Percentiles rank a stretch among this genome's conserved stretches.
phyloP scores from a whole-genome alignment of 2,329 filamentous ascomycete genomes.

The Aaosphaeria pasadenensis region DNA sequence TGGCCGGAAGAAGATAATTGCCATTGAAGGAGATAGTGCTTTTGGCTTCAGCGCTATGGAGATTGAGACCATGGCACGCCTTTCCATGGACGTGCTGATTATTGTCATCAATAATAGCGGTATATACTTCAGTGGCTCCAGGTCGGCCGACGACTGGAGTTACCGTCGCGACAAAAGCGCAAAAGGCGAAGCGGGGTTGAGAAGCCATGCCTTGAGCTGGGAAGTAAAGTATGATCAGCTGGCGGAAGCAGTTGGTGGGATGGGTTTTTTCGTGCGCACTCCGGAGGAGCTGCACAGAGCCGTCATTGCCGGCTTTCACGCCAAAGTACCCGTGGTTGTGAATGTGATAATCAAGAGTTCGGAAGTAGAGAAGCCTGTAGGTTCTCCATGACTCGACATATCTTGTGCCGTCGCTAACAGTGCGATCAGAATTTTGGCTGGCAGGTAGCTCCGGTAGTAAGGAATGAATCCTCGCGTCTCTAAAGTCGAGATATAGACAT shows the following conservation, averaged over 20 bases:
- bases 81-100: constrained; percentile 53
- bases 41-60: constrained; percentile 56
- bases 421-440: constrained; percentile 8
- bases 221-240: constrained; percentile 56
- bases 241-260: constrained; percentile 53
- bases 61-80: constrained; percentile 55
- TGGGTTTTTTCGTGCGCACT: constrained; percentile 51
- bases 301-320: constrained; percentile 48
- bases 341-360: constrained; percentile 55
- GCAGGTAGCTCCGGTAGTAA: constrained; percentile 3
- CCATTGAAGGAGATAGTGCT: constrained; percentile 55
- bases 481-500: too few species aligned
- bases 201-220: constrained; percentile 51
- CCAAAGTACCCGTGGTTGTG: constrained; percentile 48
- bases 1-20: constrained; percentile 50
- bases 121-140: constrained; percentile 34
- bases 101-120: constrained; percentile 56
- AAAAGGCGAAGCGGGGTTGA: constrained; percentile 33
- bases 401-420: background rate
- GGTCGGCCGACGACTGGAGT: constrained; percentile 40
- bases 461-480: too few species aligned
- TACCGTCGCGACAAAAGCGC: constrained; percentile 31
- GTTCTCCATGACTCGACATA: background rate
- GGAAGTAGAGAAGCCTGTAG: constrained; percentile 36
- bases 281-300: constrained; percentile 50